Base-by-base conservation (phyloP, 1,284 basidiomycete species). In the Cutaneotrichosporon daszewskae region DNA sequence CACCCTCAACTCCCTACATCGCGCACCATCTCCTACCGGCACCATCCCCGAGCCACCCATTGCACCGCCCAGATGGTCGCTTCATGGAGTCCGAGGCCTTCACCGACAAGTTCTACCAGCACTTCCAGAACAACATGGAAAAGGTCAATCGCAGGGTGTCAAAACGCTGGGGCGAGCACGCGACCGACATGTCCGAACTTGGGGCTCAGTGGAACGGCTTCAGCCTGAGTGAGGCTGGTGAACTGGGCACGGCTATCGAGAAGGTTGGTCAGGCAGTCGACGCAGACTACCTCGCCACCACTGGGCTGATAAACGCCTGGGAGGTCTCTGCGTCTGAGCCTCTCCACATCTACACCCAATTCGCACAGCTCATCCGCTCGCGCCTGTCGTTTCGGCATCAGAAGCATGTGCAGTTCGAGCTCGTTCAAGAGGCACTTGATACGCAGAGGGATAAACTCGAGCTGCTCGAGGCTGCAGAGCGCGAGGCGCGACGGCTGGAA, bases 341-440 rank as follows among this genome's bases (percentile, higher is more conserved):
- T 3, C 71, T 98, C 38, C 87, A 95, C 61, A 92, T 96, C 64
- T 98, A 98, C 69, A 77, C 84, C 28, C 94, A 98, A 68, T 99
- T 97, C 64, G 90, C 87, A 8, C 76, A 79, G 11, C 91, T 97
- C 58, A 95, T 99, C 73, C 92, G 89, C 74, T 86, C 87, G 61
- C 75, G 97, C 18, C 80, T 99, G 38, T 82, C 82, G 1, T 99
- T 95, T 73, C 83, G 95, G 24, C 95, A 98, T 68, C 88, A 94
- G 72, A 98, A 98, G 72, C 92, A 99, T 57, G 86, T 94, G 10
- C 95, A 99, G 68, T 92, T 86, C 61, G 95, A 98, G 72, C 85
- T 95, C 77, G 94, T 94, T 0, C 87, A 92, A 65, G 94, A 97
- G 62, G 78, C 79, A 23, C 75, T 98, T 17, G 91, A 94, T 53